Evolutionary conservation across 768 basidiomycete species (phyloP).

Genomic region (Multifurca ochricompacta): DNA sequence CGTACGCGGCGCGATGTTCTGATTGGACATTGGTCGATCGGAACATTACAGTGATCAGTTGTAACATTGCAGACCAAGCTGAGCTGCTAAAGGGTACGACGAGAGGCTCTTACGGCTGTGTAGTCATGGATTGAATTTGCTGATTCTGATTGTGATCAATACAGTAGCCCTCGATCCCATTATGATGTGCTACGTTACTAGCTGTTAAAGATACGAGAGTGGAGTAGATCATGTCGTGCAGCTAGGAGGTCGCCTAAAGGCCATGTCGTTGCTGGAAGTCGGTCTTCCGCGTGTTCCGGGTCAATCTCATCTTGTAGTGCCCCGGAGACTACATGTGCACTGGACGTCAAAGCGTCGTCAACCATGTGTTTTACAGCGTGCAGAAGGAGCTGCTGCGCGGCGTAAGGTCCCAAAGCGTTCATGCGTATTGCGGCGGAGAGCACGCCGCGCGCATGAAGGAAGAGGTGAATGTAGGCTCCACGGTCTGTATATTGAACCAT

Average conservation of each 20-base stretch:
- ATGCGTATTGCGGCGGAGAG: constrained; percentile 89
- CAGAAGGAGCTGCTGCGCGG: constrained; percentile 79
- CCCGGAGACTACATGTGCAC: constrained; percentile 11
- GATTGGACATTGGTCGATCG: too few relatives aligned
- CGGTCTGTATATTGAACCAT: constrained; percentile 48
- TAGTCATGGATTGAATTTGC: too few relatives aligned
- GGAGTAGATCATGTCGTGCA: constrained; percentile 86
- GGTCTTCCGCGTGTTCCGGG: background rate
- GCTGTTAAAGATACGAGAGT: constrained; percentile 95
- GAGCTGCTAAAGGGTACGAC: too few relatives aligned
- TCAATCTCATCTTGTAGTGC: constrained; percentile 30
- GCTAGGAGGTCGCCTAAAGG: constrained; percentile 91
- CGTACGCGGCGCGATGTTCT: too few relatives aligned
- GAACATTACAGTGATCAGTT: too few relatives aligned
- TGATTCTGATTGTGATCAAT: too few relatives aligned
- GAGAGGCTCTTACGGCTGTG: too few relatives aligned
- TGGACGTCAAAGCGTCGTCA: constrained; percentile 37
- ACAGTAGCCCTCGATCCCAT: background rate
- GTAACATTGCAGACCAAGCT: too few relatives aligned
- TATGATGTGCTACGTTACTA: constrained; percentile 24
- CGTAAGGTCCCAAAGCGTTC: constrained; percentile 89
- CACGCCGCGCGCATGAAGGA: constrained; percentile 84
- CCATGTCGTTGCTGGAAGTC: constrained; percentile 80
- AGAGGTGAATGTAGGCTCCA: constrained; percentile 81
- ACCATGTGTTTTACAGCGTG: constrained; percentile 66